Evolutionary conservation across 2,329 filamentous ascomycete species (phyloP), one percentile per base, ranked within the genome.

Genomic region (Cordyceps cicadae): DNA sequence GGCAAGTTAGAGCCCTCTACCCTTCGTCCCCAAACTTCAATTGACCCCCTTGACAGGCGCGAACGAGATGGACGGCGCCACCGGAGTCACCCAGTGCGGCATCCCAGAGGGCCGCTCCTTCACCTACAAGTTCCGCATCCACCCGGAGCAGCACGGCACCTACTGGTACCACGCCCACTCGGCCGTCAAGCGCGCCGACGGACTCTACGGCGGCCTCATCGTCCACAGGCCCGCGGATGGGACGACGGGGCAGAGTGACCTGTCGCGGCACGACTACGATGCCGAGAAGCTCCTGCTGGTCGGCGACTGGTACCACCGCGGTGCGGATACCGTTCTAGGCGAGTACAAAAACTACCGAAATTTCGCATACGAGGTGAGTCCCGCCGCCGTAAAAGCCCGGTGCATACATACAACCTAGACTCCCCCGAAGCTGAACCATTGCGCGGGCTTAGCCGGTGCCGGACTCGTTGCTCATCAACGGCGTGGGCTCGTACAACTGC

Each of bases 51-150:
- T 14, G 29, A 29, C 26, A 63, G 62, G 37, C 17, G 52, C 45
- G 43, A 63, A 63, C 37, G 62, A 62, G 63, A 87, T 88, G 83
- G 87, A 90, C 66, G 87, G 87, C 1, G 79, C 85, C 1, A 72
- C 78, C 0, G 81, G 80, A 49, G 79, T 87, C 4, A 83, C 79
- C 0, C 87, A 87, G 66, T 86, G 83, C 64, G 75, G 75, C 1
- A 82, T 88, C n/a, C 76, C 80, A 2, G 79, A 85, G 0, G 84
- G 83, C 0, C 70, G 63, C 39, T 80, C 75, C 0, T 75, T 84
- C 45, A 79, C 72, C 1, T 82, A 81, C 63, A 57, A 32, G 11
- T 61, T 61, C 19, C 37, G 21, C 29, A 57, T 61, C 11, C 48
- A 52, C 21, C 17, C 70, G 81, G 61, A 79, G 46, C 81, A 83